Conservation (phyloP, 768 basidiomycete species). For the Ramaria sp. region DNA sequence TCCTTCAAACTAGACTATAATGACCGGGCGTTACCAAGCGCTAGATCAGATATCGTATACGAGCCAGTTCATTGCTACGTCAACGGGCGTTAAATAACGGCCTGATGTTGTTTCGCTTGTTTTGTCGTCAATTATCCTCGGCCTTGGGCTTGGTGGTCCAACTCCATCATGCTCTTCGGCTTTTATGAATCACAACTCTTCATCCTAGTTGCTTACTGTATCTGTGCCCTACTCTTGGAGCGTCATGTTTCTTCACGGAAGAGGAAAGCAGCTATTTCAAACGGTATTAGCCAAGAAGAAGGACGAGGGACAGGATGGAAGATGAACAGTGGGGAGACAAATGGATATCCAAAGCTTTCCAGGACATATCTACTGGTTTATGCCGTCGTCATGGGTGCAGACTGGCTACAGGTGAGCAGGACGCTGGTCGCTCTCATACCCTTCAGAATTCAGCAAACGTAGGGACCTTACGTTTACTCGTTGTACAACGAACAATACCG, state of each 20-base stretch:
- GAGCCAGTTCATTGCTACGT: too few relatives aligned
- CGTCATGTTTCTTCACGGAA: slow-evolving; percentile 19
- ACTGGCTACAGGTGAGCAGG: not conserved
- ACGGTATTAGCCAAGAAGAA: slow-evolving; percentile 5
- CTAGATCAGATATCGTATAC: too few relatives aligned
- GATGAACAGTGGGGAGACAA: slow-evolving; percentile 1
- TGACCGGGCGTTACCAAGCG: too few relatives aligned
- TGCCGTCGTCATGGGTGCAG: slow-evolving; percentile 59
- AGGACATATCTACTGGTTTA: slow-evolving; percentile 57
- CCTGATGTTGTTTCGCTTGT: too few relatives aligned
- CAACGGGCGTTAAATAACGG: too few relatives aligned
- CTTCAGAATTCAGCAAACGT: slow-evolving; percentile 47
- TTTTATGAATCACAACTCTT: slow-evolving; percentile 35
- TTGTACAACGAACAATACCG: slow-evolving; percentile 60
- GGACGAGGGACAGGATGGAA: slow-evolving; percentile 10
- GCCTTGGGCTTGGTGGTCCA: not conserved
- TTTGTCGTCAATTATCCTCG: too few relatives aligned
- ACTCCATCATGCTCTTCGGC: not conserved
- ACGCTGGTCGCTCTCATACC: not conserved
- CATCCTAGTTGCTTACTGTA: slow-evolving; percentile 24
- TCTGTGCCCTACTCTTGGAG: slow-evolving; percentile 26
- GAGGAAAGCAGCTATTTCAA: not conserved
- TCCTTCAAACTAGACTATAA: too few relatives aligned
- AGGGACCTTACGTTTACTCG: slow-evolving; percentile 72
- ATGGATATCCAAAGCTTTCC: slow-evolving; percentile 17